phyloP scores from a whole-genome alignment of 2,329 filamentous ascomycete species.

The Allantophomopsis lycopodina region DNA sequence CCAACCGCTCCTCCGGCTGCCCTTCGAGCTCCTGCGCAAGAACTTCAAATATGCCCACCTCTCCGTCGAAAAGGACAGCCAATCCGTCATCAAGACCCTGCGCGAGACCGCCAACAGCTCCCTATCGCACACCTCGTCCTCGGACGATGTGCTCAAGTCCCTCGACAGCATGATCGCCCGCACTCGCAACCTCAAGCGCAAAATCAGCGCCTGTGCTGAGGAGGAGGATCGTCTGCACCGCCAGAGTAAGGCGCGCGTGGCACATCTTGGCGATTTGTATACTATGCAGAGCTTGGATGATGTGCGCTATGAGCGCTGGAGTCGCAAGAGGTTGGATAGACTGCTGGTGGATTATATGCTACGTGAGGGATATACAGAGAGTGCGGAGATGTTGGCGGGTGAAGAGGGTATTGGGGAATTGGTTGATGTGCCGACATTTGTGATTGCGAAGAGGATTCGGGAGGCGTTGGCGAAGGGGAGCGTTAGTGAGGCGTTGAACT shows the following conservation, averaged over 20 bases:
- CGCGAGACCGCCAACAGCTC: conserved; percentile 53
- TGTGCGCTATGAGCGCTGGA: conserved; percentile 90
- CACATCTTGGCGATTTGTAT: conserved; percentile 72
- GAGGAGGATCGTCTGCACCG: conserved; percentile 69
- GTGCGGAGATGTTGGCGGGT: conserved; percentile 58
- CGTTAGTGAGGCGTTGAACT: conserved; percentile 67
- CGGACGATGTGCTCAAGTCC: conserved; percentile 61
- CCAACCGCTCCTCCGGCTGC: conserved; percentile 84
- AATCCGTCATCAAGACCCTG: conserved; percentile 44
- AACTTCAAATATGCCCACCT: conserved; percentile 84
- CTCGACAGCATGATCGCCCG: conserved; percentile 76
- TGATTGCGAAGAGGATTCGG: conserved; percentile 66
- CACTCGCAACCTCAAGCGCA: conserved; percentile 79
- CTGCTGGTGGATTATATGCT: conserved; percentile 88
- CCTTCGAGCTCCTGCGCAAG: conserved; percentile 82
- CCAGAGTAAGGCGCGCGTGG: conserved; percentile 62
- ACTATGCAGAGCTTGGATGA: conserved; percentile 71
- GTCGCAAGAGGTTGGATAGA: conserved; percentile 64
- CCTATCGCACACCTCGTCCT: conserved; percentile 43
- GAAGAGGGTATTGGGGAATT: conserved; percentile 68
- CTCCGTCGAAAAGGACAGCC: conserved; percentile 58
- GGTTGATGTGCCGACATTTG: conserved; percentile 82
- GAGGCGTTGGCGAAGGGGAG: conserved; percentile 56
- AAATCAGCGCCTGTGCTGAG: conserved; percentile 62
- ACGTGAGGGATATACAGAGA: conserved; percentile 67